Evolutionary conservation across 257 asterid genomes (phyloP), one percentile per base, ranked within the genome.

Genomic region (Coffea canephora): DNA sequence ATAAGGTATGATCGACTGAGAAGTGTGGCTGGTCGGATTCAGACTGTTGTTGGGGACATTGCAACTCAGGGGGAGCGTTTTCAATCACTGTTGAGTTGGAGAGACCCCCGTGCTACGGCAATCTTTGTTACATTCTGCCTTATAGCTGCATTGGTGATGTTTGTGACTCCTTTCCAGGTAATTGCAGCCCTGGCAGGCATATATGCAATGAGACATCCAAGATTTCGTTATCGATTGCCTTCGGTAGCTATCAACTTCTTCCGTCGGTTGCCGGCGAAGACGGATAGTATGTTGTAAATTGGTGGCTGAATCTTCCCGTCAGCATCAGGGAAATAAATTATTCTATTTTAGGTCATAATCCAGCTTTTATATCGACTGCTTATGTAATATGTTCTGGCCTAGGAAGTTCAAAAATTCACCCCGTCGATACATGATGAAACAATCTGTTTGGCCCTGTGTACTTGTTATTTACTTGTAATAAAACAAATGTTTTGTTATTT

Each of bases 31-130:
- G 97, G 97, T 23, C 86, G 97, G 67, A 90, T 92, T 10, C 97
- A 94, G 88, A 94, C 96, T 0, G 97, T 92, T 0, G 94, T 92
- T n/a, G 97, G 98, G 1, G 97, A 92, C n/a, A 64, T 94, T 13
- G 97, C 98, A 18, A 91, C 93, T 0, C 97, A 91, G 78, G 98
- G 96, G 0, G 98, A 92, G 65, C 89, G 97, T 1, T 73, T 90
- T 5, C 96, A 90, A 77, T 88, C 97, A 0, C 79, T 94, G 84
- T 65, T 94, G 54, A 91, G 98, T 91, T 94, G 98, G 97, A 67
- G 97, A 46, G 98, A 94, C 72, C 98, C 98, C 0, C 92, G 98
- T 8, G 97, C 98, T 8, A 92, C 97, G 0, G 91, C 97, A 73
- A 83, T 94, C 34, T 91, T 93, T n/a, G 89, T 94, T 57, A 87